Percentiles rank a stretch among this genome's conserved stretches.
Evolutionary conservation across 306 rosid genomes (phyloP).

Genomic region (Erythrophleum fordii): DNA sequence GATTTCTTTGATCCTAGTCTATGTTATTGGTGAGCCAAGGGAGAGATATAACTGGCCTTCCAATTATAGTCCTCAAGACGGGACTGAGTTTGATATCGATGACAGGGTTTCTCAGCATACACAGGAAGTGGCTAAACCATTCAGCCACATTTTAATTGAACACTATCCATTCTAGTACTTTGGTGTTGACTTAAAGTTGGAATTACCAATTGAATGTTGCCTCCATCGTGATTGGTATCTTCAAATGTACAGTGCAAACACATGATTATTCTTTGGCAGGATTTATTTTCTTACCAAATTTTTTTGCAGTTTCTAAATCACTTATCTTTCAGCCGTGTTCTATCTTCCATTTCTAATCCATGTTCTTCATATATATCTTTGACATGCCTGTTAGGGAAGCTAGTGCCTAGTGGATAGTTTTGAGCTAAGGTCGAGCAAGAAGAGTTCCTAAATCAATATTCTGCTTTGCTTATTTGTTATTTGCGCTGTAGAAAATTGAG

Average conservation of each 20-base stretch:
- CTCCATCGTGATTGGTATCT: background rate
- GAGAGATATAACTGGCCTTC: background rate
- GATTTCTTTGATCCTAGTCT: constrained; percentile 12
- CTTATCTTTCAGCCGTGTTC: background rate
- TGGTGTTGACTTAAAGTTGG: constrained; percentile 10
- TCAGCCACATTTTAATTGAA: background rate
- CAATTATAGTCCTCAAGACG: background rate
- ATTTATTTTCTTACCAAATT: background rate
- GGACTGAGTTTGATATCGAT: constrained; percentile 6
- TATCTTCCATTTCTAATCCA: background rate
- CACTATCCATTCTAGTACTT: background rate
- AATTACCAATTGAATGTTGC: background rate
- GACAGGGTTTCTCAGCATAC: background rate
- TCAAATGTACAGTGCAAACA: background rate
- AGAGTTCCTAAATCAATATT: background rate
- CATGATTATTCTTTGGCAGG: background rate
- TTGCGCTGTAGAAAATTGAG: background rate
- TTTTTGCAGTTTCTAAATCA: background rate
- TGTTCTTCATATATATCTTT: background rate
- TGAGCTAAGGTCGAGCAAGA: background rate
- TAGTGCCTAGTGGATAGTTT: background rate
- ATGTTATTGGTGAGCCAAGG: background rate
- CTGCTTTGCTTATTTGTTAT: background rate
- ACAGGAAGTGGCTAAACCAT: background rate
- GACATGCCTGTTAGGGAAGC: background rate